Percentiles rank a stretch among this genome's conserved stretches.
These are phyloP conservation scores for Coleophoma crateriformis DNA, from an alignment of 2,329 filamentous ascomycete genomes.

Conservation along the genomic window DNA sequence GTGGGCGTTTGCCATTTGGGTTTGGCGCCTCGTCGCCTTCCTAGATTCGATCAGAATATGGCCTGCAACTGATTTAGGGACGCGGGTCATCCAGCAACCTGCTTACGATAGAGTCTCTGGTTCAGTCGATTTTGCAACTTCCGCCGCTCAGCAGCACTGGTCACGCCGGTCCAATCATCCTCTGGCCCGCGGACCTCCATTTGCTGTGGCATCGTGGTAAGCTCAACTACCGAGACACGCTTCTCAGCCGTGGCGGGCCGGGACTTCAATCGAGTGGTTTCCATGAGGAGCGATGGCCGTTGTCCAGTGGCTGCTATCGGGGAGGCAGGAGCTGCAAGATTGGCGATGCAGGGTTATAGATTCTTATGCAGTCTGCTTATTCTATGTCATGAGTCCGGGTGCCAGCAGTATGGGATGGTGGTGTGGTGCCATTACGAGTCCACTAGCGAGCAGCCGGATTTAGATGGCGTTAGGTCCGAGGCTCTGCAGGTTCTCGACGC, in stretches of 20 bases:
- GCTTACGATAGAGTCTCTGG: constrained; percentile 18
- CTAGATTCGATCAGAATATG: neutral
- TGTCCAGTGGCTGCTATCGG: too few species aligned
- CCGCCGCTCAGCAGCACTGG: constrained; percentile 16
- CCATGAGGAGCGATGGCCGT: neutral
- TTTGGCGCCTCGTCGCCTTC: neutral
- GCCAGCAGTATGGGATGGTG: too few species aligned
- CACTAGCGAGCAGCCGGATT: too few species aligned
- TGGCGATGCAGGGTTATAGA: too few species aligned
- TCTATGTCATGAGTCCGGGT: neutral
- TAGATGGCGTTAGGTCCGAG: too few species aligned
- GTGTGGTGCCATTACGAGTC: too few species aligned
- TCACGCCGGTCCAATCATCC: constrained; percentile 27
- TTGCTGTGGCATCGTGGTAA: constrained; percentile 1
- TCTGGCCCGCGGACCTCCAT: neutral
- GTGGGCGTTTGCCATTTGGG: neutral
- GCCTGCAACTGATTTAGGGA: neutral
- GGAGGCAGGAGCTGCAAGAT: too few species aligned
- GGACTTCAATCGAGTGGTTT: neutral
- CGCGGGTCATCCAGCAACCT: neutral
- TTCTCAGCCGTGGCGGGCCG: neutral
- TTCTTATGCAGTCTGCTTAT: neutral
- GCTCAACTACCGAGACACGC: neutral
- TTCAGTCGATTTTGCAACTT: constrained; percentile 13
- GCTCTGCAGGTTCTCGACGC: too few species aligned